Conservation (phyloP, 2,329 filamentous ascomycete genomes). For the Ampelomyces quisqualis region DNA sequence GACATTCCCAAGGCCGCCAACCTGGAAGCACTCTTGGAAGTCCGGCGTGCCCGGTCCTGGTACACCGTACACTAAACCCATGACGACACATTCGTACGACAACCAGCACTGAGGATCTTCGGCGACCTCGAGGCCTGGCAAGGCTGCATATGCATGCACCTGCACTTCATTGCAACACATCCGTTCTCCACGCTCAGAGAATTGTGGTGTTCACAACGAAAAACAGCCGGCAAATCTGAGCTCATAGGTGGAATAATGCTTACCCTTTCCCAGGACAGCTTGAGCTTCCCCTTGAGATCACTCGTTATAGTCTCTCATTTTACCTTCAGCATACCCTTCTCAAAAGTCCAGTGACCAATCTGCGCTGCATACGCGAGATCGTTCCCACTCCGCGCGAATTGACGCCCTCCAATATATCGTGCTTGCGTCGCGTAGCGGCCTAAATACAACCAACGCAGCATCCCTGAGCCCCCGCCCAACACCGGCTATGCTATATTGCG, state of each 20-base stretch:
- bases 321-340: conserved; percentile 9
- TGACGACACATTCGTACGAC: conserved; percentile 2
- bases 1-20: background rate
- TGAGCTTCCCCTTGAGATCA: background rate
- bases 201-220: background rate
- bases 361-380: conserved; percentile 8
- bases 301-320: conserved; percentile 9
- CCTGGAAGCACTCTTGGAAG: background rate
- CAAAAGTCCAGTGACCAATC: conserved; percentile 7
- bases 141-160: background rate
- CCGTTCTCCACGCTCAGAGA: too few species aligned
- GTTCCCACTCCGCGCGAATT: conserved; percentile 10
- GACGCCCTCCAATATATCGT: conserved; percentile 9
- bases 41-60: conserved; percentile 1
- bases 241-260: conserved; percentile 10
- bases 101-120: conserved; percentile 1
- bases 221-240: background rate
- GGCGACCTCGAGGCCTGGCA: conserved; percentile 1
- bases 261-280: conserved; percentile 1
- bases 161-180: background rate
- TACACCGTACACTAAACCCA: background rate
- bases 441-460: too few species aligned
- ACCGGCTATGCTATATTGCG: conserved; percentile 6
- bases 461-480: conserved; percentile 7
- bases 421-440: conserved; percentile 7